These are phyloP conservation scores for Ophiostoma ips DNA, from an alignment of 2,329 filamentous ascomycete genomes.

Conservation along the genomic window DNA sequence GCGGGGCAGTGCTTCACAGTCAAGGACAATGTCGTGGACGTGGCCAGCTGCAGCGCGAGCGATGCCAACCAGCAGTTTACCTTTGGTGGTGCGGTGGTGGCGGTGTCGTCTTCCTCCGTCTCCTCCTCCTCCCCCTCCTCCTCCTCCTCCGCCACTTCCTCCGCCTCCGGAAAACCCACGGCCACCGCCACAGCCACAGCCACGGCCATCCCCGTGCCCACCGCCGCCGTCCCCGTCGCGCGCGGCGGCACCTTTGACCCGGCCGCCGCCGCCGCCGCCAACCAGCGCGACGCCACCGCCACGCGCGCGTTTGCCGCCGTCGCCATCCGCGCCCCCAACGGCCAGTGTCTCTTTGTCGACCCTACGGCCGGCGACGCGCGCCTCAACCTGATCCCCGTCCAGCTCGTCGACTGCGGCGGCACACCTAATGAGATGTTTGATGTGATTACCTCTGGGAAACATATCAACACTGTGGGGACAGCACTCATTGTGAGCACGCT, in stretches of 20 bases:
- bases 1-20: constrained; percentile 32
- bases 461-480: constrained; percentile 30
- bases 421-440: constrained; percentile 36
- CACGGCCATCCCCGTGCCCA: constrained; percentile 4
- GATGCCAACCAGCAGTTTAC: constrained; percentile 31
- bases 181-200: background rate
- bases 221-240: constrained; percentile 30
- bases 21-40: constrained; percentile 28
- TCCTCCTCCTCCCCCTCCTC: background rate
- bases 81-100: constrained; percentile 14
- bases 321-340: constrained; percentile 32
- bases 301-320: constrained; percentile 31
- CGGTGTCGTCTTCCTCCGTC: background rate
- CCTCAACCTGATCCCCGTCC: constrained; percentile 37
- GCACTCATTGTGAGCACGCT: constrained; percentile 35
- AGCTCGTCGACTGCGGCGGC: constrained; percentile 30
- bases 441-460: constrained; percentile 33
- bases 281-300: constrained; percentile 32
- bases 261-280: constrained; percentile 34
- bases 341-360: constrained; percentile 37
- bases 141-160: background rate
- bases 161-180: background rate
- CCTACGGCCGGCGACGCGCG: constrained; percentile 40
- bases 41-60: constrained; percentile 27
- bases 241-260: constrained; percentile 35